phyloP scores from a whole-genome alignment of 1,284 basidiomycete genomes.

The Rhodotorula sp. region DNA sequence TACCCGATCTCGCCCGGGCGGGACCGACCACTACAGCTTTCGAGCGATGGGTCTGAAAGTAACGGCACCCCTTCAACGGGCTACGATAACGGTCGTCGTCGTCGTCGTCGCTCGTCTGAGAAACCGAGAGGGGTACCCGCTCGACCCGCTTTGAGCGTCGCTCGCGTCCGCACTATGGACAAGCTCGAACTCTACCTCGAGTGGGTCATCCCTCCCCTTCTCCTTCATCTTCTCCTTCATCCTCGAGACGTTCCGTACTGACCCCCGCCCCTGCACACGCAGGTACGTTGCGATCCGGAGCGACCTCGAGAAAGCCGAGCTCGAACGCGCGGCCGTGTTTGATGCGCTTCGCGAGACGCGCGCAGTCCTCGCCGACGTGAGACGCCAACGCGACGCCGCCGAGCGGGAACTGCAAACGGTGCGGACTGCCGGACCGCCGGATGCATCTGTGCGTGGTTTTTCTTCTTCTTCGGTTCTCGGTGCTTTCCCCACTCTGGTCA shows the following conservation, averaged over 20 bases:
- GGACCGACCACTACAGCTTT: neutral
- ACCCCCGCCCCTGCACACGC: neutral
- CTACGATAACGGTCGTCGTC: neutral
- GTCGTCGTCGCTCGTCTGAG: neutral
- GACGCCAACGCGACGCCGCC: conserved; percentile 23
- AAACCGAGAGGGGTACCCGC: neutral
- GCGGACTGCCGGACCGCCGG: neutral
- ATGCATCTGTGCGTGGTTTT: conserved; percentile 14
- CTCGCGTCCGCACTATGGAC: conserved; percentile 32
- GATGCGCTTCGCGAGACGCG: conserved; percentile 36
- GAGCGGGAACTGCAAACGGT: conserved; percentile 6
- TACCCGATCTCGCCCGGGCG: conserved; percentile 15
- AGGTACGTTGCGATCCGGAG: conserved; percentile 35
- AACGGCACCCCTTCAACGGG: neutral
- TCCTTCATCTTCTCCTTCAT: neutral
- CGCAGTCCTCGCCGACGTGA: conserved; percentile 25
- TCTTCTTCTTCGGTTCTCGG: accelerated
- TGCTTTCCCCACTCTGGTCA: too few species aligned
- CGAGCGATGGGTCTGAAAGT: neutral
- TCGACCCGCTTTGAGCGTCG: neutral
- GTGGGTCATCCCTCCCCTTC: conserved; percentile 4
- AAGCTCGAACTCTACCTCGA: conserved; percentile 41
- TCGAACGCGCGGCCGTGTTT: conserved; percentile 36
- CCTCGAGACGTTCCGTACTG: neutral
- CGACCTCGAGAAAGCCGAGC: conserved; percentile 34